Evolutionary conservation across 768 basidiomycete species (phyloP).

Genomic region (Mycena amicta): DNA sequence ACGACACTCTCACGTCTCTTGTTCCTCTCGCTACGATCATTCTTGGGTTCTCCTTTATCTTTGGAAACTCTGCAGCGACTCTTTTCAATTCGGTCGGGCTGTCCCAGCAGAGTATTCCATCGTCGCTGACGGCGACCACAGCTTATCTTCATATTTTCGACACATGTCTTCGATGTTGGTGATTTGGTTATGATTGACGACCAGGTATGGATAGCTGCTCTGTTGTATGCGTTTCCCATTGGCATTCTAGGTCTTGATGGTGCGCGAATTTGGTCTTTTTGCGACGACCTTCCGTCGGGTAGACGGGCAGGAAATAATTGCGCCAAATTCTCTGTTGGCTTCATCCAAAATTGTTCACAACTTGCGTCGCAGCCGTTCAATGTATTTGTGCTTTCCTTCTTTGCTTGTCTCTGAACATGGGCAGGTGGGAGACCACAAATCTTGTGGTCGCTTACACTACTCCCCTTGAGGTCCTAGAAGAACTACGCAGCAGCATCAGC

Average conservation of each 20-base stretch:
- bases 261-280: constrained; percentile 80
- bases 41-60: constrained; percentile 84
- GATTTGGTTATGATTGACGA: constrained; percentile 84
- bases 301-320: constrained; percentile 79
- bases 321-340: constrained; percentile 74
- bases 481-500: constrained; percentile 59
- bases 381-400: constrained; percentile 43
- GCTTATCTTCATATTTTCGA: constrained; percentile 86
- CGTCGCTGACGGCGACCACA: constrained; percentile 25
- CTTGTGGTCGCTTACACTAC: constrained; percentile 71
- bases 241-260: constrained; percentile 45
- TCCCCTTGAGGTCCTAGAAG: constrained; percentile 69
- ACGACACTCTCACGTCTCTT: constrained; percentile 67
- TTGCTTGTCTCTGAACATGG: constrained; percentile 4
- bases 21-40: constrained; percentile 81
- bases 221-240: not conserved
- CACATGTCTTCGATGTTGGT: constrained; percentile 84
- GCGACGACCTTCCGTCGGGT: constrained; percentile 79
- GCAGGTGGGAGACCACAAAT: constrained; percentile 69
- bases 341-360: constrained; percentile 78
- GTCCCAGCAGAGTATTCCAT: not conserved
- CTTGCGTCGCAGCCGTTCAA: constrained; percentile 71
- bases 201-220: constrained; percentile 39
- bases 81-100: constrained; percentile 72
- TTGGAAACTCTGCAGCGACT: constrained; percentile 78